Evolutionary conservation across 495 filamentous ascomycete species (phyloP).

Genomic region (Hyphodiscus hymeniophilus): DNA sequence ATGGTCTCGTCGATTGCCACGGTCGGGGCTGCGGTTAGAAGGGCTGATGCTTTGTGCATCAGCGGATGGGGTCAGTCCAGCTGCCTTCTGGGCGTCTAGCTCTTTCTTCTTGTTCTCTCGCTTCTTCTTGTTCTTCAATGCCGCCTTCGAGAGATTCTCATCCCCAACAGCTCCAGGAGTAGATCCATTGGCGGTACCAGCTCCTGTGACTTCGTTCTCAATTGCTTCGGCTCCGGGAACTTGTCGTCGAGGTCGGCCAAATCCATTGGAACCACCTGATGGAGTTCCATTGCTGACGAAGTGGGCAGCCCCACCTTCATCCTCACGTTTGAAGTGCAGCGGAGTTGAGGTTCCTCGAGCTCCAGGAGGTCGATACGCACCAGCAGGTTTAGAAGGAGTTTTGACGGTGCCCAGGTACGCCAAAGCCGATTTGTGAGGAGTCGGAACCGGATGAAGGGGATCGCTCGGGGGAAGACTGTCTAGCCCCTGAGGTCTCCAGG

Average conservation of each 20-base stretch:
- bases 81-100: slow-evolving; percentile 53
- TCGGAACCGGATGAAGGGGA: slow-evolving; percentile 67
- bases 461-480: slow-evolving; percentile 56
- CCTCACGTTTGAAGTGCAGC: slow-evolving; percentile 93
- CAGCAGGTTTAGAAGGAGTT: slow-evolving; percentile 87
- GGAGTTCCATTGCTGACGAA: slow-evolving; percentile 67
- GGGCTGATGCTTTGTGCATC: slow-evolving; percentile 27
- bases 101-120: slow-evolving; percentile 91
- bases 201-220: slow-evolving; percentile 52
- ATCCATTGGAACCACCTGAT: slow-evolving; percentile 59
- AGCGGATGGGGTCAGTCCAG: slow-evolving; percentile 29
- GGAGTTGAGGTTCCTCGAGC: slow-evolving; percentile 84
- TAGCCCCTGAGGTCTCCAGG: slow-evolving; percentile 71
- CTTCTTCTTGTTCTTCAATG: slow-evolving; percentile 98
- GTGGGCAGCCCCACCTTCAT: slow-evolving; percentile 89
- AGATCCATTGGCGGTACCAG: slow-evolving; percentile 47
- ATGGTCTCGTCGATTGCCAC: slow-evolving; percentile 39
- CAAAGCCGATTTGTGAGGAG: slow-evolving; percentile 75
- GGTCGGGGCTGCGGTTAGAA: slow-evolving; percentile 58
- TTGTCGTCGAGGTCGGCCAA: slow-evolving; percentile 56
- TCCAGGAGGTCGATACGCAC: slow-evolving; percentile 94
- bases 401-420: slow-evolving; percentile 78
- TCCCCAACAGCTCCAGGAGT: slow-evolving; percentile 56
- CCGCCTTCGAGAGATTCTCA: slow-evolving; percentile 73
- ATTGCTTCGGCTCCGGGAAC: slow-evolving; percentile 45